A percentile compares a stretch with the other conserved stretches of the same genome.
Conservation (phyloP, 495 filamentous ascomycete species). For the Penicillium mononematosum region DNA sequence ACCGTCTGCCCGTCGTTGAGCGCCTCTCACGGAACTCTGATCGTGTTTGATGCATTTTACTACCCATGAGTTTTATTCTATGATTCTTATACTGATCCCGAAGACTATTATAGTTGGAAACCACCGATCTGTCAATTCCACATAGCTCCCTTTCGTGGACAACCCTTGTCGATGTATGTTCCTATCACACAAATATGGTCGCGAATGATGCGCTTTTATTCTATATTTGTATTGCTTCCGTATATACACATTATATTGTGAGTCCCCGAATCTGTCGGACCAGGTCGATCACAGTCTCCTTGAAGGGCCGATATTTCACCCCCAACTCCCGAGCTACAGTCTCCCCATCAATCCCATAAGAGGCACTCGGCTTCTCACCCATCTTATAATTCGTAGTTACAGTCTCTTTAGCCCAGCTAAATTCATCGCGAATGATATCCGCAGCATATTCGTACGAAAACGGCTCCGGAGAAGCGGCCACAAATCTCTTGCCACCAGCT, state of each 20-base stretch:
- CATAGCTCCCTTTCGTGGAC: too few relatives aligned
- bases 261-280: conserved; percentile 56
- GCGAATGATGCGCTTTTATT: too few relatives aligned
- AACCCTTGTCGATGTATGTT: too few relatives aligned
- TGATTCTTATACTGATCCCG: too few relatives aligned
- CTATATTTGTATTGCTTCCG: too few relatives aligned
- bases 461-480: conserved; percentile 32
- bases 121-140: too few relatives aligned
- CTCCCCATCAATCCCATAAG: conserved; percentile 41
- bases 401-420: conserved; percentile 26
- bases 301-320: conserved; percentile 36
- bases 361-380: conserved; percentile 26
- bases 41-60: too few relatives aligned
- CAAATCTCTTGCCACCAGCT: conserved; percentile 38
- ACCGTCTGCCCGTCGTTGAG: too few relatives aligned
- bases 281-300: conserved; percentile 36
- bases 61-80: too few relatives aligned
- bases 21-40: too few relatives aligned
- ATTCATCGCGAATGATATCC: conserved; percentile 35
- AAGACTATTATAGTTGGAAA: too few relatives aligned
- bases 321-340: conserved; percentile 42
- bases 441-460: conserved; percentile 43
- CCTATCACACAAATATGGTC: too few relatives aligned
- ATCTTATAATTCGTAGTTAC: conserved; percentile 31
- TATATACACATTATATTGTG: conserved; percentile 56